phyloP scores from a whole-genome alignment of 1,139 yeast genomes.

The Suhomyces taliae region DNA sequence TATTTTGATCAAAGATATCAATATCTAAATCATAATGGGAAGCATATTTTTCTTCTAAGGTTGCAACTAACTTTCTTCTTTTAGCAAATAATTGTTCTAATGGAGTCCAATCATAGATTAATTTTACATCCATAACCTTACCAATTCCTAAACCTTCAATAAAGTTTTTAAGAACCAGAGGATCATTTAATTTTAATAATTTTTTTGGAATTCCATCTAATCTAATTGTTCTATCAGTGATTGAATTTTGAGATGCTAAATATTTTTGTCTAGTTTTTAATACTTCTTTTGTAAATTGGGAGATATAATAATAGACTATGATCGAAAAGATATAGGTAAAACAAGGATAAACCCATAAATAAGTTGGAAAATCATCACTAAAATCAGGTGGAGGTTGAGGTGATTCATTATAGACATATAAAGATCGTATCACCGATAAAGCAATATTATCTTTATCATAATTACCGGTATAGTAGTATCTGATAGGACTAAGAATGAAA shows the following conservation, averaged over 20 bases:
- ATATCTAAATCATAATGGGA: slow-evolving; percentile 45
- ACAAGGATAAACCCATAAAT: slow-evolving; percentile 41
- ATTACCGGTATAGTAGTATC: slow-evolving; percentile 47
- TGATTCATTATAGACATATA: slow-evolving; percentile 6
- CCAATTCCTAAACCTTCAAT: slow-evolving; percentile 66
- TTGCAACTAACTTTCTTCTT: slow-evolving; percentile 33
- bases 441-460: slow-evolving; percentile 42
- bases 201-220: slow-evolving; percentile 50
- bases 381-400: slow-evolving; percentile 13
- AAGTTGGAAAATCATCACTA: slow-evolving; percentile 20
- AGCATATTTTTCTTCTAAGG: slow-evolving; percentile 50
- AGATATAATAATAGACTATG: slow-evolving; percentile 34
- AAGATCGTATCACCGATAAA: slow-evolving; percentile 12
- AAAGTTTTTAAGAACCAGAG: slow-evolving; percentile 45
- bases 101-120: slow-evolving; percentile 57
- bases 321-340: slow-evolving; percentile 45
- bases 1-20: slow-evolving; percentile 34
- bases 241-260: slow-evolving; percentile 44
- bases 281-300: slow-evolving; percentile 37
- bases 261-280: slow-evolving; percentile 43
- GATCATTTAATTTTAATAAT: slow-evolving; percentile 41
- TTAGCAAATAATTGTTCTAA: slow-evolving; percentile 42
- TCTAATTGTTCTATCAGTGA: slow-evolving; percentile 48
- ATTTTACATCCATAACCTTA: slow-evolving; percentile 52
- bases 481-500: slow-evolving; percentile 42